Evolutionary conservation across 2,329 filamentous ascomycete genomes (phyloP), one percentile per base, ranked within the genome.

Genomic region (Hymenoscyphus fructigenus): DNA sequence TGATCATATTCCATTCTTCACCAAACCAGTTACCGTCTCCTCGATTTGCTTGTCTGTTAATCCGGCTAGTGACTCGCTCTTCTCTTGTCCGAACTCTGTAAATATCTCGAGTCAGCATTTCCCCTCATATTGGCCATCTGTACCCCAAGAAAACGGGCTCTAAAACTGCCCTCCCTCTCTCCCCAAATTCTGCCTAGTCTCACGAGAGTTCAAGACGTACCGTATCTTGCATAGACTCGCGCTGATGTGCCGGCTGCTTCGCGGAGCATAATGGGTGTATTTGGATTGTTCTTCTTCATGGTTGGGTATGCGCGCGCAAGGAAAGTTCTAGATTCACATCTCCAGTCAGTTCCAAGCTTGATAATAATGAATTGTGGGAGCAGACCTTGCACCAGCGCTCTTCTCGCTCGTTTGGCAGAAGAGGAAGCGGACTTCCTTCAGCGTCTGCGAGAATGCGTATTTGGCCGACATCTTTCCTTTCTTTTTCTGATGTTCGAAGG

Each of bases 221-320:
- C 94, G 78, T 96, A 99, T 88, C 95, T 86, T 72, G 94, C 93
- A 79, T 90, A 98, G 69, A 99, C 87, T 79, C 88, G 90, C 69
- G 95, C 94, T 77, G 91, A 82, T 62, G 91, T 92, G 75, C 91
- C 92, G 72, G 87, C 82, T 61, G 94, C 95, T 83, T 98, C 95
- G 76, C 95, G 91, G 75, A 99, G 88, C 83, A 99, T 84, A 80
- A 99, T 98, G 62, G 95, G 95, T 59, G 86, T 93, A 79, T 91
- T 83, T 64, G 95, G 95, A 83, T 99, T 99, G 85, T 94, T 91
- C 85, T 96, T 96, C 88, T 99, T 99, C 94, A 99, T 98, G 66
- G 91, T 95, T 57, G 95, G 95, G 80, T 99, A 99, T 71, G 93
- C 89, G 77, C 92, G 88, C 70, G 89, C 90, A 71, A 99, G 85